Percentiles rank a stretch among this genome's conserved stretches.
Conservation (phyloP, 1,284 basidiomycete species). For the Golubevia sp. region DNA sequence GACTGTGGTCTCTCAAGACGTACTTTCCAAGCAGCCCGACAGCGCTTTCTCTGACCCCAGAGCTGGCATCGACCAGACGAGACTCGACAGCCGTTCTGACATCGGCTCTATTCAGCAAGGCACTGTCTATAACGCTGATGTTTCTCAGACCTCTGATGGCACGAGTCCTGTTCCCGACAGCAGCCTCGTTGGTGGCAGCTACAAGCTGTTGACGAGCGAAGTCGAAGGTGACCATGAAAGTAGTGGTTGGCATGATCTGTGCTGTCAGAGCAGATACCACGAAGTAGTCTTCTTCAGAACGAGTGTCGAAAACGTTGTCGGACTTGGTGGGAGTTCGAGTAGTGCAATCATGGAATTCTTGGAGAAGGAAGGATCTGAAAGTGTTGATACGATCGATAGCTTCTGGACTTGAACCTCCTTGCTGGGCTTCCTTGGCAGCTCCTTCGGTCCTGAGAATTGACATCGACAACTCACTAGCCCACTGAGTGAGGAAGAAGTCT, state of each 20-base stretch:
- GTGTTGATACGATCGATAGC: too few species aligned
- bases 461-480: constrained; percentile 32
- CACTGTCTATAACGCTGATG: constrained; percentile 29
- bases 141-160: constrained; percentile 43
- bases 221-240: constrained; percentile 30
- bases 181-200: constrained; percentile 27
- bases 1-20: constrained; percentile 80
- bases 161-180: constrained; percentile 42
- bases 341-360: too few species aligned
- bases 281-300: constrained; percentile 5
- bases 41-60: constrained; percentile 91
- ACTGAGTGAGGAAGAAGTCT: constrained; percentile 36
- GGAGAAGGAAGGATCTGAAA: too few species aligned
- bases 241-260: constrained; percentile 23
- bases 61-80: constrained; percentile 84
- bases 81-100: constrained; percentile 72
- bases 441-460: constrained; percentile 10
- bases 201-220: constrained; percentile 27
- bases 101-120: constrained; percentile 23
- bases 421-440: not conserved
- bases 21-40: constrained; percentile 95
- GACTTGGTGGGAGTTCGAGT: too few species aligned
- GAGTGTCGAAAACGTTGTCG: constrained; percentile 12
- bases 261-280: constrained; percentile 20
- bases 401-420: too few species aligned